Percentiles rank a stretch among this genome's conserved stretches.
These are phyloP conservation scores for Aureobasidium melanogenum DNA, from an alignment of 2,329 filamentous ascomycete genomes.

Conservation along the genomic window DNA sequence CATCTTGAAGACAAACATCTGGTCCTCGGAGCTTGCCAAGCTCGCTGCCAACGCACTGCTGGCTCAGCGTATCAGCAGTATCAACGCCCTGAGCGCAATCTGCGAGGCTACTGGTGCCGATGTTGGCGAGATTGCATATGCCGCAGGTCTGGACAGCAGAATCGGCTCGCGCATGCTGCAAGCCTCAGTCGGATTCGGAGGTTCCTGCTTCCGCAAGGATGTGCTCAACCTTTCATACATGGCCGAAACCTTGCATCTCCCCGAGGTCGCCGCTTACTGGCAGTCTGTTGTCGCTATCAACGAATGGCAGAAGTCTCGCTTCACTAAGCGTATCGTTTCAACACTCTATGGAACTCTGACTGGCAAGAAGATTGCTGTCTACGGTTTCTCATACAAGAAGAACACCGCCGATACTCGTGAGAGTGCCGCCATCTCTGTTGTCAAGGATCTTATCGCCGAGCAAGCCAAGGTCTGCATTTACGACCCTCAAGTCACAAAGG, in stretches of 20 bases:
- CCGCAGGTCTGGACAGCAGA: constrained; percentile 57
- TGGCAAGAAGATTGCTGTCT: constrained; percentile 60
- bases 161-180: constrained; percentile 67
- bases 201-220: constrained; percentile 76
- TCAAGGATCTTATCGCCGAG: constrained; percentile 57
- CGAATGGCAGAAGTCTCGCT: constrained; percentile 62
- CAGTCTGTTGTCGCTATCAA: constrained; percentile 66
- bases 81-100: constrained; percentile 72
- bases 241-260: constrained; percentile 58
- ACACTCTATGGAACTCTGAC: constrained; percentile 60
- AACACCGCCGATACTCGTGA: constrained; percentile 69
- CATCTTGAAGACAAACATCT: constrained; percentile 65
- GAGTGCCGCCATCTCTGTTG: constrained; percentile 58
- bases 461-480: constrained; percentile 56
- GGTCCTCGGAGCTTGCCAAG: constrained; percentile 72
- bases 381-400: constrained; percentile 75
- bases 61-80: constrained; percentile 70
- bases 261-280: constrained; percentile 70
- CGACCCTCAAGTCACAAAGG: constrained; percentile 44
- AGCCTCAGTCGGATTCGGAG: constrained; percentile 68
- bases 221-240: constrained; percentile 66
- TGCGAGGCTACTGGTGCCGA: constrained; percentile 70
- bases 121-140: constrained; percentile 60
- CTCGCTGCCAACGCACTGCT: constrained; percentile 73
- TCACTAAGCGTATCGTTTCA: constrained; percentile 56